These are phyloP conservation scores for Suhomyces prunicola DNA, from an alignment of 805 yeast genomes.

Conservation along the genomic window DNA sequence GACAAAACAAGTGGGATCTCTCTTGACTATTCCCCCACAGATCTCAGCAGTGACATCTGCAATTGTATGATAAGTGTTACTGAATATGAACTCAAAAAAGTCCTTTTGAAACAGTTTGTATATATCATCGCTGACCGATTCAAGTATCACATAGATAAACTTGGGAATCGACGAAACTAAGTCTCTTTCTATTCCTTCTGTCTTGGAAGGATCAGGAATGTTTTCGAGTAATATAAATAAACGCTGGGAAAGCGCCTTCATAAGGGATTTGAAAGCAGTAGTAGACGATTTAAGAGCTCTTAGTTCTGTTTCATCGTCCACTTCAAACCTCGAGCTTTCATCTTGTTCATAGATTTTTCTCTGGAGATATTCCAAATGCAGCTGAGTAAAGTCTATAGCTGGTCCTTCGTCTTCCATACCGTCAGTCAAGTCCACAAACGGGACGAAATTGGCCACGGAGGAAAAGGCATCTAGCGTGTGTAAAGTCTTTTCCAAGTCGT, in stretches of 20 bases:
- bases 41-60: conserved; percentile 69
- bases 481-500: conserved; percentile 73
- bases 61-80: conserved; percentile 56
- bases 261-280: conserved; percentile 59
- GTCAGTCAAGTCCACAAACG: conserved; percentile 58
- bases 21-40: conserved; percentile 66
- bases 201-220: conserved; percentile 56
- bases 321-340: conserved; percentile 20
- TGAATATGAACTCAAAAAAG: conserved; percentile 56
- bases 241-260: conserved; percentile 54
- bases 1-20: conserved; percentile 51
- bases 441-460: conserved; percentile 66
- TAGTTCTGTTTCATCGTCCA: conserved; percentile 46
- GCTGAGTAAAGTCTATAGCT: conserved; percentile 57
- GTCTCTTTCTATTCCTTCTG: conserved; percentile 51
- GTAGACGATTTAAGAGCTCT: conserved; percentile 71
- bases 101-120: conserved; percentile 45
- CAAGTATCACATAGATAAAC: conserved; percentile 36
- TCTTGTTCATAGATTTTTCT: conserved; percentile 31
- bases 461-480: conserved; percentile 68
- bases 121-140: conserved; percentile 58
- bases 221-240: conserved; percentile 65
- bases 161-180: conserved; percentile 35
- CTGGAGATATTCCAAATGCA: conserved; percentile 58
- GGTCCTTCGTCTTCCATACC: conserved; percentile 36